Percentiles rank a stretch among this genome's conserved stretches.
These are phyloP conservation scores for Bimuria novae-zelandiae DNA, from an alignment of 2,329 filamentous ascomycete species.

Conservation along the genomic window DNA sequence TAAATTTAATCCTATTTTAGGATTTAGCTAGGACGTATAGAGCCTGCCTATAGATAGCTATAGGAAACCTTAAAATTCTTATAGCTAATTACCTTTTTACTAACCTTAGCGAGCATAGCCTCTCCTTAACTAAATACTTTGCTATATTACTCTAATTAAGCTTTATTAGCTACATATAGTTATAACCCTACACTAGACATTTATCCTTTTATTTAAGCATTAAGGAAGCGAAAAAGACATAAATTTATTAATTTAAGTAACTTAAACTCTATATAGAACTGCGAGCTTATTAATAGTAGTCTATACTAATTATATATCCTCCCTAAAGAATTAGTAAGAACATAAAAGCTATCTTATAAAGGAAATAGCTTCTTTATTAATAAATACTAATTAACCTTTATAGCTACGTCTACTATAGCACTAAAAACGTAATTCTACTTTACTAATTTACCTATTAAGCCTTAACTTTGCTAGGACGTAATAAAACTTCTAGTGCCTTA, in stretches of 20 bases:
- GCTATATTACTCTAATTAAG: conserved; percentile 4
- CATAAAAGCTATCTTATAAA: conserved; percentile 11
- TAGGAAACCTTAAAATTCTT: no score
- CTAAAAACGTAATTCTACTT: conserved; percentile 15
- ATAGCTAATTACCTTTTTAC: not conserved
- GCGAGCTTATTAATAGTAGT: conserved; percentile 13
- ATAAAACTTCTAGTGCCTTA: conserved; percentile 14
- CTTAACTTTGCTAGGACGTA: conserved; percentile 12
- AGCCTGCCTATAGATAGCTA: no score
- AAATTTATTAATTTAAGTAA: conserved; percentile 6
- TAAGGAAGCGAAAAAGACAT: conserved; percentile 13
- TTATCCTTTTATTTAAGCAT: conserved; percentile 11
- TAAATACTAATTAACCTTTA: conserved; percentile 11
- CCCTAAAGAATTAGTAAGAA: conserved; percentile 11
- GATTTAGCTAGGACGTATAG: no score
- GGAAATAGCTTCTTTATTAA: conserved; percentile 18
- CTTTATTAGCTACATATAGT: conserved; percentile 2
- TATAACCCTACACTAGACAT: conserved; percentile 9
- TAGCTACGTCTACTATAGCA: conserved; percentile 12
- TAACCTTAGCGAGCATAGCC: conserved; percentile 4
- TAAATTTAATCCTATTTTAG: no score
- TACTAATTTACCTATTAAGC: conserved; percentile 12
- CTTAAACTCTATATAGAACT: conserved; percentile 11
- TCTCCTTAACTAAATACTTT: conserved; percentile 9
- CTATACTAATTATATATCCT: conserved; percentile 13